Base-by-base conservation (phyloP, 2,329 filamentous ascomycete species). In the Aureobasidium sp. region DNA sequence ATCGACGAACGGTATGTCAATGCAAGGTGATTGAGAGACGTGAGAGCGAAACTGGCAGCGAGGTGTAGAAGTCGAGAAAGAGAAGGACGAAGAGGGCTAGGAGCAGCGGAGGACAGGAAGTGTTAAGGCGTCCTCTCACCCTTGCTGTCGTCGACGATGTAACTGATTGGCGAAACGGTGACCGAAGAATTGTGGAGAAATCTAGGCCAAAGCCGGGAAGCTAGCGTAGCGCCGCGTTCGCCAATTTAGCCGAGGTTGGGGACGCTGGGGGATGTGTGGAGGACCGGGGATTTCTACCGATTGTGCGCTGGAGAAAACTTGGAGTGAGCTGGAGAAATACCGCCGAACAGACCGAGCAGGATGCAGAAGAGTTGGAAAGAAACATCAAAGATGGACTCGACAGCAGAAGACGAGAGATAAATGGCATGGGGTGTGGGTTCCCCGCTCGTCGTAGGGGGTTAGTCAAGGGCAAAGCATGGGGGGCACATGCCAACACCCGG, bases 291-390 rank as follows among this genome's bases (percentile, higher is more conserved):
- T 55, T 19, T 49, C 2, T 9, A 23, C 47, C n/a, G 13, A 29
- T 21, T 27, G 9, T 42, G 13, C 21, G n/a, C 23, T 55, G 53
- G 53, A 57, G 53, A 57, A 55, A 55, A 45, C 37, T 55, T 55
- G 51, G 51, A 55, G 51, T 45, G 51, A 43, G 51, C 51, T 57
- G 53, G 53, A 57, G 53, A 57, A 57, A 57, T 35, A 57, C 35
- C 53, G 31, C 53, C 53, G 38, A 45, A 46, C 13, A 35, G 53
- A 19, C 40, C 51, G 51, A 55, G 13, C 9, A 31, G 11, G 6
- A 43, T 55, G 27, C 40, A 57, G 40, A 8, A 46, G 21, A 43
- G 25, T 40, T 45, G 19, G 15, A 46, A 17, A 57, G 40, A 46
- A 33, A 37, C 38, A 55, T 17, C 15, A 42, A 11, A 31, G 7